Base-by-base conservation (phyloP, 495 filamentous ascomycete genomes). In the Patellaria atrata region DNA sequence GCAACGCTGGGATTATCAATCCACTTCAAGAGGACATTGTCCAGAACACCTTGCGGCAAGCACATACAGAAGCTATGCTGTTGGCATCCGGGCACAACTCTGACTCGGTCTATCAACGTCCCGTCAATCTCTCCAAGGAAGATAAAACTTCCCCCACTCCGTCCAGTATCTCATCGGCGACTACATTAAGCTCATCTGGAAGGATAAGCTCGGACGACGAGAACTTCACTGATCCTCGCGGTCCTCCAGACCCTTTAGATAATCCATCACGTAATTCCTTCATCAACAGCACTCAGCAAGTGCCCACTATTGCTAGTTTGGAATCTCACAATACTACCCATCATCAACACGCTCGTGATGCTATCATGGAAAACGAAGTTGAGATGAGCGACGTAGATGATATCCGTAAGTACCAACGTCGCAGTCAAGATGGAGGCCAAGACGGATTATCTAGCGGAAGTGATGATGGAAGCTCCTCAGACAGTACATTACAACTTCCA, bases 1-100 rank as follows among this genome's bases (percentile, higher is more conserved):
- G 45, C 40, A 47, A n/a, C 9, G 41, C 30, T 1, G 63, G 55
- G 17, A 63, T 67, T 20, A 61, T 73, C 25, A 22, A 38, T 40
- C 69, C 71, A 1, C 65, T 65, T 23, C 21, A 36, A 6, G 36
- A 51, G n/a, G 47, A 51, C 1, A 35, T 50, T 19, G 39, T 37
- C 20, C 47, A 38, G 22, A 32, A 43, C 28, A 44, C 27, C 17
- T 30, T 44, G 42, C 41, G 48, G 17, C 35, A 31, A 18, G 34
- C 51, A 27, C 55, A 49, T 37, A 51, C 40, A 13, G 29, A 48
- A 14, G 40, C 37, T 11, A 37, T 58, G 48, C 27, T 50, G 40
- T 47, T 17, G 40, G 36, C 35, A 44, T 44, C 26, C 49, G 38
- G 26, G 29, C 29, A 18, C 49, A 50, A 35, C 47, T 7, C 35